These are phyloP conservation scores for Bidens hawaiensis DNA, from an alignment of 140 eudicot species.

Conservation along the genomic window DNA sequence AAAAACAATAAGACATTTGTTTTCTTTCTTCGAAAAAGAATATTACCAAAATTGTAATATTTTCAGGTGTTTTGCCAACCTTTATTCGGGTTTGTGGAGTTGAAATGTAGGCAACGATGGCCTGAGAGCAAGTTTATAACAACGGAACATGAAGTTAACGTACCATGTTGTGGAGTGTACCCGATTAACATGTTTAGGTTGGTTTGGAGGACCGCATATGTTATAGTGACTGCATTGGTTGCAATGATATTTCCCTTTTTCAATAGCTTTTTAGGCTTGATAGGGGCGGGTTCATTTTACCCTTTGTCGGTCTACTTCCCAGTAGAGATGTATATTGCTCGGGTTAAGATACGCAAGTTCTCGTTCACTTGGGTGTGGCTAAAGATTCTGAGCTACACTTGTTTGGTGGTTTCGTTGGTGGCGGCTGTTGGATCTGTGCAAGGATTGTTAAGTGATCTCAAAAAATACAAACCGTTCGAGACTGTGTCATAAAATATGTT, in stretches of 20 bases:
- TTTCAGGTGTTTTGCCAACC: constrained; percentile 80
- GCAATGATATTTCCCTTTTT: constrained; percentile 90
- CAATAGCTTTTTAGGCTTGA: constrained; percentile 74
- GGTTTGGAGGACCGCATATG: constrained; percentile 77
- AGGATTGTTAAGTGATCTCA: constrained; percentile 48
- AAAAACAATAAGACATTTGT: not conserved
- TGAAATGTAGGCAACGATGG: constrained; percentile 40
- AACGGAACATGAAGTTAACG: constrained; percentile 28
- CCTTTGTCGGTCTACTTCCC: constrained; percentile 88
- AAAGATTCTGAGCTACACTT: constrained; percentile 55
- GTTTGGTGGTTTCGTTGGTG: constrained; percentile 60
- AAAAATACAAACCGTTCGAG: constrained; percentile 57
- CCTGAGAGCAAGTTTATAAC: constrained; percentile 66
- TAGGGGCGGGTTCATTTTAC: constrained; percentile 78
- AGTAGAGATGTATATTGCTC: constrained; percentile 74
- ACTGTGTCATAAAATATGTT: not conserved
- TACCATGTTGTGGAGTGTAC: constrained; percentile 38
- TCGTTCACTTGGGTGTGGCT: constrained; percentile 70
- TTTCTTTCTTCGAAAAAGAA: not conserved
- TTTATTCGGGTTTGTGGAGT: constrained; percentile 55
- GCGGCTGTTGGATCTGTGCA: constrained; percentile 80
- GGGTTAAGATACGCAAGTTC: constrained; percentile 60
- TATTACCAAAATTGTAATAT: not conserved
- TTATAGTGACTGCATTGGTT: constrained; percentile 42
- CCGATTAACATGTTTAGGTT: constrained; percentile 59